These are phyloP conservation scores for Coemansia aciculifera DNA, from an alignment of 192 early-diverging fungal genomes.

Conservation along the genomic window DNA sequence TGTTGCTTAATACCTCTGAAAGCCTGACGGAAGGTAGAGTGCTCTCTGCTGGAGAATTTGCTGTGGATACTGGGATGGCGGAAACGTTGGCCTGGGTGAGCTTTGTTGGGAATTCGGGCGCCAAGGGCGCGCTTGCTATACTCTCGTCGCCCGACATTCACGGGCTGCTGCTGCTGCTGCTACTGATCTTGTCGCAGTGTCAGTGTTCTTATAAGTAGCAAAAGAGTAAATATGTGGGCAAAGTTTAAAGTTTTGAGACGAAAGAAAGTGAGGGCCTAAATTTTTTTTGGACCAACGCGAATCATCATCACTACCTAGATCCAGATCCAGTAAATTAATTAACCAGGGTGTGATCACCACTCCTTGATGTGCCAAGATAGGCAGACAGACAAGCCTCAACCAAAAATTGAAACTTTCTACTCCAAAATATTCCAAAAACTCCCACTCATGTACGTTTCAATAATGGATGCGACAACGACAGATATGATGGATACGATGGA, in stretches of 20 bases:
- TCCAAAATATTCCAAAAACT: constrained; percentile 7
- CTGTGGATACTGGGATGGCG: background rate
- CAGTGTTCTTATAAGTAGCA: background rate
- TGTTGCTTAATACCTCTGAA: constrained; percentile 35
- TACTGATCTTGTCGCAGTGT: background rate
- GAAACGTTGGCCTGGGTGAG: background rate
- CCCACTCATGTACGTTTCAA: constrained; percentile 38
- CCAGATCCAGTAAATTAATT: background rate
- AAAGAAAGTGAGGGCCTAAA: background rate
- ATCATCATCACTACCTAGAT: background rate
- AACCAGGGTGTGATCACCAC: background rate
- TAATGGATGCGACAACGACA: background rate
- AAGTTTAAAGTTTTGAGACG: background rate
- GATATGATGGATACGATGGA: constrained; percentile 11
- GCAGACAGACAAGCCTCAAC: background rate
- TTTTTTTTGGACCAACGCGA: background rate
- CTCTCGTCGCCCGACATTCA: constrained; percentile 27
- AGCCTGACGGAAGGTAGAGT: background rate
- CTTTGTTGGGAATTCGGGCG: background rate
- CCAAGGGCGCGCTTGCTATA: constrained; percentile 16
- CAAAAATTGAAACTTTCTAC: constrained; percentile 4
- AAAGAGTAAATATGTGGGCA: background rate
- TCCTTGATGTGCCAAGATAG: background rate
- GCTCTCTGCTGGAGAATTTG: constrained; percentile 13
- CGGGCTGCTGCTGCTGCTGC: background rate